Percentiles rank a stretch among this genome's conserved stretches.
phyloP scores from a whole-genome alignment of 108 stramenopile species.

The Cylindrotheca fusiformis region DNA sequence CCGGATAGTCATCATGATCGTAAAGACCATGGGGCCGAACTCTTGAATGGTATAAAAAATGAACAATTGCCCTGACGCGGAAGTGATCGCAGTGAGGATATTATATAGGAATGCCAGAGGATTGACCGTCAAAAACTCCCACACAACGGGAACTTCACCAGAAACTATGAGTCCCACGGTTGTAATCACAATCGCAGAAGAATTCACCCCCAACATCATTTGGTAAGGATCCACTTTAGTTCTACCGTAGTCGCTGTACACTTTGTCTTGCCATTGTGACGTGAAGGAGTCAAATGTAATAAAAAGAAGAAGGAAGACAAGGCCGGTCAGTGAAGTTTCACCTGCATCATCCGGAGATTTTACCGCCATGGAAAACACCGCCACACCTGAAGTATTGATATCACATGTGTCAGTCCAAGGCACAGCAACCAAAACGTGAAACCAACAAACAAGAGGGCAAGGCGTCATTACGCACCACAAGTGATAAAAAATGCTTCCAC shows the following conservation, averaged over 20 bases:
- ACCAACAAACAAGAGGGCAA: too few relatives aligned
- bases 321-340: constrained; percentile 77
- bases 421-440: too few relatives aligned
- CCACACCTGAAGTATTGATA: constrained; percentile 57
- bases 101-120: constrained; percentile 87
- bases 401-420: too few relatives aligned
- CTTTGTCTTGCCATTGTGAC: constrained; percentile 96
- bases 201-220: constrained; percentile 99
- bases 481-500: constrained; percentile 91
- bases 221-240: constrained; percentile 91
- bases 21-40: constrained; percentile 98
- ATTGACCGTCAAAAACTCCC: constrained; percentile 89
- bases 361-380: constrained; percentile 80
- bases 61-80: constrained; percentile 92
- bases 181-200: constrained; percentile 91
- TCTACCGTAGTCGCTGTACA: constrained; percentile 91
- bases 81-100: constrained; percentile 92
- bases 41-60: constrained; percentile 97
- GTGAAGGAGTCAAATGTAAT: constrained; percentile 97
- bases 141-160: constrained; percentile 87
- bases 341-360: constrained; percentile 54
- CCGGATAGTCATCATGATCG: constrained; percentile 98
- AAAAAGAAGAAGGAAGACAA: constrained; percentile 91
- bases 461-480: constrained; percentile 17
- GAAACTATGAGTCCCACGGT: constrained; percentile 82